These are phyloP conservation scores for Emericellopsis atlantica DNA, from an alignment of 2,329 filamentous ascomycete genomes.

Conservation along the genomic window DNA sequence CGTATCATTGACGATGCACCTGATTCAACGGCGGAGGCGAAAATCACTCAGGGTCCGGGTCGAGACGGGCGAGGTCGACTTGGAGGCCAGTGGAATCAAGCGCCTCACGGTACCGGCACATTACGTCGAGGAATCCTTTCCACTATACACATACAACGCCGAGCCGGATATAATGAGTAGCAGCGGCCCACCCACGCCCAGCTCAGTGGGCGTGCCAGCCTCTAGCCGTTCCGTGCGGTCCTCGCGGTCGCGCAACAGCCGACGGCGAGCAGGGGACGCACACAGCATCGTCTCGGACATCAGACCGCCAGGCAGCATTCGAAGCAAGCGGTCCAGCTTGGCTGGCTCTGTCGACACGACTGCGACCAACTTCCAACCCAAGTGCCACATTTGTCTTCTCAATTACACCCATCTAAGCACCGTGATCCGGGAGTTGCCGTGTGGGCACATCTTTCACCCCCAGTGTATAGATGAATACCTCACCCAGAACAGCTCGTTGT, in stretches of 20 bases:
- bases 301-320: slow-evolving; percentile 15
- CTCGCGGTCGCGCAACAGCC: slow-evolving; percentile 14
- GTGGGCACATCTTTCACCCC: slow-evolving; percentile 86
- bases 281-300: slow-evolving; percentile 12
- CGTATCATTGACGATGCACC: slow-evolving; percentile 64
- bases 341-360: slow-evolving; percentile 20
- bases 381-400: slow-evolving; percentile 83
- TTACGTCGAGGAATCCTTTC: slow-evolving; percentile 59
- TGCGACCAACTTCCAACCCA: slow-evolving; percentile 57
- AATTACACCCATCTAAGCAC: slow-evolving; percentile 59
- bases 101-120: slow-evolving; percentile 62
- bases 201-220: slow-evolving; percentile 11
- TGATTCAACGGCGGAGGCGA: slow-evolving; percentile 61
- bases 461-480: slow-evolving; percentile 85
- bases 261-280: slow-evolving; percentile 16
- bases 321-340: slow-evolving; percentile 24
- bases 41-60: slow-evolving; percentile 57
- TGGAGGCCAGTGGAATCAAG: slow-evolving; percentile 78
- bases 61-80: slow-evolving; percentile 65
- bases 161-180: slow-evolving; percentile 25
- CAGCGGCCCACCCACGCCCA: slow-evolving; percentile 21
- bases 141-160: slow-evolving; percentile 63
- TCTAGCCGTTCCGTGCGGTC: slow-evolving; percentile 16
- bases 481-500: slow-evolving; percentile 66
- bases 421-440: slow-evolving; percentile 74